These are phyloP conservation scores for Hermanozyma aechmeae DNA, from an alignment of 805 yeast species.

Conservation along the genomic window DNA sequence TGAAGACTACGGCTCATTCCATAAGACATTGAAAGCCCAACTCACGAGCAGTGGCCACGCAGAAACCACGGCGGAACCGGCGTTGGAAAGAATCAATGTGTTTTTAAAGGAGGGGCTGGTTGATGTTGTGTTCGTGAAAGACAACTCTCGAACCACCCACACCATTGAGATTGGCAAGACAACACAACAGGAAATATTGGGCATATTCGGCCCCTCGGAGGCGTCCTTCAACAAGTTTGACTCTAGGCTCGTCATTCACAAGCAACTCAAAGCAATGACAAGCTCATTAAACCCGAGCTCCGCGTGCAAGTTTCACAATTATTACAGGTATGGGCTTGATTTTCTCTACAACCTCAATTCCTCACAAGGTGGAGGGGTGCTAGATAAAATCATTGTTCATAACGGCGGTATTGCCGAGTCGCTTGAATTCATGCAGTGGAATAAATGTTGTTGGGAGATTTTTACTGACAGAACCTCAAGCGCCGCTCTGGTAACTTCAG, in stretches of 20 bases:
- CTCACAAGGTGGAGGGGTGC: conserved; percentile 17
- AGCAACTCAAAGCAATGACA: conserved; percentile 13
- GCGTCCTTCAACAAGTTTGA: conserved; percentile 40
- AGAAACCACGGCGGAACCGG: background rate
- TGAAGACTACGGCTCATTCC: conserved; percentile 21
- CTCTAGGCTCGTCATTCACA: conserved; percentile 33
- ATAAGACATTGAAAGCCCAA: background rate
- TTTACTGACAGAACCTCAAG: conserved; percentile 3
- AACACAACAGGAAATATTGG: conserved; percentile 40
- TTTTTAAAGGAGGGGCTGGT: conserved; percentile 13
- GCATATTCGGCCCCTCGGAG: conserved; percentile 48
- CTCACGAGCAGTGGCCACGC: background rate
- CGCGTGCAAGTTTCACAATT: conserved; percentile 42
- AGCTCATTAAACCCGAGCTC: conserved; percentile 3
- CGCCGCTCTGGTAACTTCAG: conserved; percentile 12
- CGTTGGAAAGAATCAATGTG: conserved; percentile 5
- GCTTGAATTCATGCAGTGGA: conserved; percentile 46
- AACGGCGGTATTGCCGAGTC: conserved; percentile 43
- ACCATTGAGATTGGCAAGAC: conserved; percentile 28
- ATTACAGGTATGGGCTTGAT: conserved; percentile 47
- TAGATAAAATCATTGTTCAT: conserved; percentile 42
- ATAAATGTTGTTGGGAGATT: conserved; percentile 38
- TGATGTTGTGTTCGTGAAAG: conserved; percentile 12
- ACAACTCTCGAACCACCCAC: conserved; percentile 6
- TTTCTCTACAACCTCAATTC: conserved; percentile 36